Conservation (phyloP, 2,329 filamentous ascomycete species). For the Trematosphaeria pertusa region DNA sequence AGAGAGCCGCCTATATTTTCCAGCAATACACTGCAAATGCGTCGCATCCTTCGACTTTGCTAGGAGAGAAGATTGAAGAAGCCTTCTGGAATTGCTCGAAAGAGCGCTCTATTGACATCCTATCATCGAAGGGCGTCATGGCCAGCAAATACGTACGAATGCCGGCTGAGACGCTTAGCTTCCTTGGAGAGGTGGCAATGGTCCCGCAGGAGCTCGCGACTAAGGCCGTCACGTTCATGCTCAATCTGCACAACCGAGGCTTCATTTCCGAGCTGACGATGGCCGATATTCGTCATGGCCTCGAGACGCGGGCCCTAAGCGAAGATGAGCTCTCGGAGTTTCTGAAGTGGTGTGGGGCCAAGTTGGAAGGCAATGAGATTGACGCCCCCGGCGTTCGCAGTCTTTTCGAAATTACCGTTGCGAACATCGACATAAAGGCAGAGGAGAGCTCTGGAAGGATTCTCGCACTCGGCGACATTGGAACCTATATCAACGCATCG, state of each 20-base stretch:
- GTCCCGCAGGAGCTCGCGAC: constrained; percentile 78
- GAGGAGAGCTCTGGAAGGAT: constrained; percentile 69
- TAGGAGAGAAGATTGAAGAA: constrained; percentile 89
- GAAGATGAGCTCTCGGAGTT: constrained; percentile 82
- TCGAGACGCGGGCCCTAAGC: constrained; percentile 81
- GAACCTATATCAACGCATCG: constrained; percentile 75
- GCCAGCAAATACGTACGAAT: constrained; percentile 84
- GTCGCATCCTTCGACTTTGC: constrained; percentile 84
- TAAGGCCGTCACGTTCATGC: constrained; percentile 73
- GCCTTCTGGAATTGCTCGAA: constrained; percentile 94
- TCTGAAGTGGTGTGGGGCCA: constrained; percentile 80
- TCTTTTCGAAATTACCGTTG: constrained; percentile 82
- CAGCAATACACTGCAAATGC: constrained; percentile 89
- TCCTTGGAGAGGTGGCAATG: constrained; percentile 88
- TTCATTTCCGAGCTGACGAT: constrained; percentile 88
- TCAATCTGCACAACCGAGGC: constrained; percentile 81
- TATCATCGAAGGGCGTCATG: constrained; percentile 86
- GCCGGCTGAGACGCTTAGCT: constrained; percentile 72
- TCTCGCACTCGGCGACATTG: constrained; percentile 78
- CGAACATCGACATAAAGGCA: constrained; percentile 63
- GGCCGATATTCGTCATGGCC: constrained; percentile 81
- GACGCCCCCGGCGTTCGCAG: constrained; percentile 71
- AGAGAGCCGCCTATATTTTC: constrained; percentile 81
- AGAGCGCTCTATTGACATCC: constrained; percentile 77
- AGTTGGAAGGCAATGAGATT: constrained; percentile 74